Conservation (phyloP, 2,329 filamentous ascomycete species). For the Aurifilum marmelostoma region DNA sequence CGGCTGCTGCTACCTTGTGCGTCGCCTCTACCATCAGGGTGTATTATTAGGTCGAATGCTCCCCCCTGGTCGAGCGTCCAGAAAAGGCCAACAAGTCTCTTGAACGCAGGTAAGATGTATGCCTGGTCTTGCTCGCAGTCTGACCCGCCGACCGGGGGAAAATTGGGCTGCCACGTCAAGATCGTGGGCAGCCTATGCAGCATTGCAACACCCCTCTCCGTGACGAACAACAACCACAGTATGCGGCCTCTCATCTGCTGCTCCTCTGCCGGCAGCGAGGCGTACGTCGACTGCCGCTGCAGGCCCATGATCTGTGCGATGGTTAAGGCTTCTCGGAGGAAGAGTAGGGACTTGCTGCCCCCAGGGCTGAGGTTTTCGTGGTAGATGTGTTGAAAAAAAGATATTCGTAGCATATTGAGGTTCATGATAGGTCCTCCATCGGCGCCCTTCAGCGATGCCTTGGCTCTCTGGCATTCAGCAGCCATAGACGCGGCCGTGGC, state of each 20-base stretch:
- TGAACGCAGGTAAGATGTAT: constrained; percentile 52
- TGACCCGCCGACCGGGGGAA: constrained; percentile 40
- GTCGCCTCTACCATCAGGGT: constrained; percentile 40
- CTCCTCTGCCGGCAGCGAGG: constrained; percentile 40
- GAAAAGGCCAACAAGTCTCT: constrained; percentile 53
- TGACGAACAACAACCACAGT: constrained; percentile 53
- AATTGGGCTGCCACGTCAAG: constrained; percentile 44
- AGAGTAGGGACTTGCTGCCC: constrained; percentile 50
- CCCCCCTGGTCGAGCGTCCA: constrained; percentile 54
- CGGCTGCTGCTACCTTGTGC: constrained; percentile 34
- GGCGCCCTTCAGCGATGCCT: constrained; percentile 32
- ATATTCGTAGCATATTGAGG: constrained; percentile 48
- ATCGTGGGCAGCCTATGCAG: constrained; percentile 53
- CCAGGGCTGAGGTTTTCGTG: constrained; percentile 53
- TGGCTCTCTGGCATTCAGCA: constrained; percentile 41
- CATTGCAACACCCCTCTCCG: constrained; percentile 53
- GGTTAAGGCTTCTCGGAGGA: constrained; percentile 55
- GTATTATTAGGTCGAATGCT: constrained; percentile 51
- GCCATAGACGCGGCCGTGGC: constrained; percentile 41
- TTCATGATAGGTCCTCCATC: constrained; percentile 37
- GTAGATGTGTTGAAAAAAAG: constrained; percentile 57
- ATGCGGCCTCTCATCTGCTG: constrained; percentile 50
- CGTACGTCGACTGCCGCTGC: constrained; percentile 48
- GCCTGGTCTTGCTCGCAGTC: constrained; percentile 43
- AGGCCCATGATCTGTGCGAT: constrained; percentile 53